Conservation (phyloP, 2,329 filamentous ascomycete species). For the Amylocarpus encephaloides region DNA sequence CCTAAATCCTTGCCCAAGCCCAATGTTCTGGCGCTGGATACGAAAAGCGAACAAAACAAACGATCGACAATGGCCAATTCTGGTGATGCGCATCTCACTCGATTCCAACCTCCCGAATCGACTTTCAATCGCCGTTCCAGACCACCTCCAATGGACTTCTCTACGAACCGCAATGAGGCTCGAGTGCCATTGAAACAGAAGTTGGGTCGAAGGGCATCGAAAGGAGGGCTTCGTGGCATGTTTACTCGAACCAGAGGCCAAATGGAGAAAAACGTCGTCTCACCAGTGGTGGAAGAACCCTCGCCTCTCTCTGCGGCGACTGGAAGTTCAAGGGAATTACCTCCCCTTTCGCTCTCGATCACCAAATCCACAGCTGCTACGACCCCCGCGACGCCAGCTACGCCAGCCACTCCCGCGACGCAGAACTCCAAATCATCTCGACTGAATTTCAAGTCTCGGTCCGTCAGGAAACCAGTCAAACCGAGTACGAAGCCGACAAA, state of each 20-base stretch:
- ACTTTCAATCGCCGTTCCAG: slow-evolving; percentile 19
- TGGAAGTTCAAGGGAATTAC: slow-evolving; percentile 11
- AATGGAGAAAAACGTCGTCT: slow-evolving; percentile 18
- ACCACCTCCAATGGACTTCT: slow-evolving; percentile 22
- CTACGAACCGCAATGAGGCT: slow-evolving; percentile 7
- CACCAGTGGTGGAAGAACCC: slow-evolving; percentile 17
- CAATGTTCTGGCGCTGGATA: neutral
- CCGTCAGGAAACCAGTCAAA: slow-evolving; percentile 18
- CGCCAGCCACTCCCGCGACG: slow-evolving; percentile 12
- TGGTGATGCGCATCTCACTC: neutral
- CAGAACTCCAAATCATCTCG: slow-evolving; percentile 17
- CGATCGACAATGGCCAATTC: neutral
- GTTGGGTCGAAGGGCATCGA: slow-evolving; percentile 24
- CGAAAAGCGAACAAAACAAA: neutral
- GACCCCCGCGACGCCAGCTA: slow-evolving; percentile 14
- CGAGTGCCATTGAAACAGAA: slow-evolving; percentile 21
- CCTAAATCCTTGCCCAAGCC: neutral
- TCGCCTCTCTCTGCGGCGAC: slow-evolving; percentile 9
- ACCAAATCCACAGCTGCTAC: slow-evolving; percentile 7
- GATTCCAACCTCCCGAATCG: slow-evolving; percentile 14
- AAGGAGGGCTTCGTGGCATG: slow-evolving; percentile 27
- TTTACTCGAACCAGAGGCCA: slow-evolving; percentile 23
- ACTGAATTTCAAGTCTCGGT: slow-evolving; percentile 22
- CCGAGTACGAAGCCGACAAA: slow-evolving; percentile 19
- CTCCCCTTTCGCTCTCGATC: slow-evolving; percentile 13